Evolutionary conservation across 176 grass and related monocot genomes (phyloP).

Genomic region (Aegilops bicornis): DNA sequence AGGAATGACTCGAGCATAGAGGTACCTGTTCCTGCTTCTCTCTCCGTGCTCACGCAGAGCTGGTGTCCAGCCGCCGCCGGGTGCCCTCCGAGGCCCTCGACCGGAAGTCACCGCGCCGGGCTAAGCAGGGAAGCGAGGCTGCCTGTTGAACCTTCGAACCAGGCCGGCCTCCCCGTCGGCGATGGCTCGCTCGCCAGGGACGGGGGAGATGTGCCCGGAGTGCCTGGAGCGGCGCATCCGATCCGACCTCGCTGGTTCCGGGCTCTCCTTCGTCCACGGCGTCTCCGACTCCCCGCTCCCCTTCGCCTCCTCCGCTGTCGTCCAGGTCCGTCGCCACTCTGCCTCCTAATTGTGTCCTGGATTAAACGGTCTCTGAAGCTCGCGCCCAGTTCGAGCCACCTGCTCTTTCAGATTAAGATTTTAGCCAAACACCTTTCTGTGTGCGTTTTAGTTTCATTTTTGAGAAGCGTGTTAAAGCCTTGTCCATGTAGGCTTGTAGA

Average conservation of each 20-base stretch:
- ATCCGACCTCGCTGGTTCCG: conserved; percentile 47
- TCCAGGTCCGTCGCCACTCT: conserved; percentile 47
- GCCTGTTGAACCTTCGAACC: neutral
- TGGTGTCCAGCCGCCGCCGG: neutral
- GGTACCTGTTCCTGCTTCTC: too few species aligned
- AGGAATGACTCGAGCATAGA: too few species aligned
- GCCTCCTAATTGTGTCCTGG: neutral
- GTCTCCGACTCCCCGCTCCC: conserved; percentile 72
- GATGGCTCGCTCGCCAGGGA: conserved; percentile 35
- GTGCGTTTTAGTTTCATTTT: neutral
- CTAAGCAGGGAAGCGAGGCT: neutral
- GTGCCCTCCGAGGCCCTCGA: neutral
- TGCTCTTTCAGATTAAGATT: neutral
- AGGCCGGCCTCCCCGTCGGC: conserved; percentile 18
- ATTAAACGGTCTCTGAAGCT: neutral
- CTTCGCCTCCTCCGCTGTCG: conserved; percentile 71
- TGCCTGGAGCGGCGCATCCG: conserved; percentile 66
- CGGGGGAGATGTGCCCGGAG: conserved; percentile 58
- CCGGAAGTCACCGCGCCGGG: neutral
- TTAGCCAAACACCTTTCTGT: conserved; percentile 2
- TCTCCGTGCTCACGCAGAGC: neutral
- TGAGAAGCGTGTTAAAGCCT: neutral
- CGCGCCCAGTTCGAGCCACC: neutral
- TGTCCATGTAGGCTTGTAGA: neutral
- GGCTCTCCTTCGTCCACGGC: conserved; percentile 70